Percentiles rank a stretch among this genome's conserved stretches.
Evolutionary conservation across 345 rosid genomes (phyloP).

Genomic region (Nephelium lappaceum): DNA sequence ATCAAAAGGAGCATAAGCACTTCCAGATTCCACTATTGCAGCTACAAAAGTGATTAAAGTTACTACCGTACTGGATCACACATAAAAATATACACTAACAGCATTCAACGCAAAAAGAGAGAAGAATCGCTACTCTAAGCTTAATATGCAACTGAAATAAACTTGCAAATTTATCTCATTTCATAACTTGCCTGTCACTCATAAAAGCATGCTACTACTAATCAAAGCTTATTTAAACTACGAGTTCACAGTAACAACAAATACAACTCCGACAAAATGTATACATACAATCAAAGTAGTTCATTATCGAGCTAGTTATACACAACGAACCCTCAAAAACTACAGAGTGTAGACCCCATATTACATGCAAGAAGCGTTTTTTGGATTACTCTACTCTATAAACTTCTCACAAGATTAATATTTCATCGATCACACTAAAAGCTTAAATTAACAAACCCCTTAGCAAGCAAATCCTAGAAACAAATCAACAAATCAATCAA

Average conservation of each 20-base stretch:
- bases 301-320: background rate
- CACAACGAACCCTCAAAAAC: background rate
- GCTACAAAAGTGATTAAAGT: constrained; percentile 41
- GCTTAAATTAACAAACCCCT: background rate
- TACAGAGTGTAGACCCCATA: background rate
- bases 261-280: background rate
- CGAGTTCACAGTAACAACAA: background rate
- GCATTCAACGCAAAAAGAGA: background rate
- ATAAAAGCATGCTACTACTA: background rate
- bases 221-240: background rate
- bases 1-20: constrained; percentile 40
- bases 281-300: background rate
- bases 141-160: background rate
- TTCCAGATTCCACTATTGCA: constrained; percentile 56
- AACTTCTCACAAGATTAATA: no score
- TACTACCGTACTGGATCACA: background rate
- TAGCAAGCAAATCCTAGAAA: background rate
- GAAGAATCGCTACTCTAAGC: background rate
- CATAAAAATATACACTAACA: background rate
- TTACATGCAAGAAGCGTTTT: background rate
- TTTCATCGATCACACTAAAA: no score
- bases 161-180: background rate
- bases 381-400: background rate
- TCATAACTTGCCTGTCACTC: background rate
- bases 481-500: background rate